phyloP scores from a whole-genome alignment of 1,284 basidiomycete genomes.

The Trichosporon sp. region DNA sequence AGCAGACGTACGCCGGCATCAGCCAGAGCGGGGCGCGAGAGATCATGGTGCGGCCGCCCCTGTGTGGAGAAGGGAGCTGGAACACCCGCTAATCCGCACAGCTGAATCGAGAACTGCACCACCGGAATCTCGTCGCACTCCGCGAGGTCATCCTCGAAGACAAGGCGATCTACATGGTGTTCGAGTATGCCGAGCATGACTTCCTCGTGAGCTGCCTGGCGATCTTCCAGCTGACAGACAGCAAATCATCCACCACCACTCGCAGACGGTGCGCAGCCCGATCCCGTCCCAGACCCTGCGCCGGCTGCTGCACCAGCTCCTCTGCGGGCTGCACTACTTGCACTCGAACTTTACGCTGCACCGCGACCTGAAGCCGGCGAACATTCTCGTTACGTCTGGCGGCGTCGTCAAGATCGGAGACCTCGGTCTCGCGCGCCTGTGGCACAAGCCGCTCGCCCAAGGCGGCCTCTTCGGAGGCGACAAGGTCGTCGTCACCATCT shows the following conservation, averaged over 20 bases:
- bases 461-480: conserved; percentile 66
- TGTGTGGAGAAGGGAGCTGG: neutral
- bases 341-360: conserved; percentile 86
- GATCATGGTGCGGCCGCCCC: conserved; percentile 69
- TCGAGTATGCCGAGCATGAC: conserved; percentile 98
- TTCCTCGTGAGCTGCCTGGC: conserved; percentile 63
- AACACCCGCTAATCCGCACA: conserved; percentile 47
- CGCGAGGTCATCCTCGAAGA: conserved; percentile 95
- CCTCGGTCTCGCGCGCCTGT: conserved; percentile 82
- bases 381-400: conserved; percentile 84
- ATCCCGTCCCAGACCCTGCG: conserved; percentile 79
- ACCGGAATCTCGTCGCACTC: conserved; percentile 86
- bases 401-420: conserved; percentile 98
- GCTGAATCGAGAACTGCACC: conserved; percentile 89
- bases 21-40: conserved; percentile 95
- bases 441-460: conserved; percentile 45
- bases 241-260: conserved; percentile 98
- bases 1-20: conserved; percentile 90
- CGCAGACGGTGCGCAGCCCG: conserved; percentile 70
- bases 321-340: conserved; percentile 90
- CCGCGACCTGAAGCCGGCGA: conserved; percentile 82
- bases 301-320: conserved; percentile 89
- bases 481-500: conserved; percentile 98
- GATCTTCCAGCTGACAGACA: conserved; percentile 47
- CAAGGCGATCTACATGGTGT: conserved; percentile 98